These are phyloP conservation scores for Suhomyces tanzawaensis DNA, from an alignment of 805 yeast species.

Conservation along the genomic window DNA sequence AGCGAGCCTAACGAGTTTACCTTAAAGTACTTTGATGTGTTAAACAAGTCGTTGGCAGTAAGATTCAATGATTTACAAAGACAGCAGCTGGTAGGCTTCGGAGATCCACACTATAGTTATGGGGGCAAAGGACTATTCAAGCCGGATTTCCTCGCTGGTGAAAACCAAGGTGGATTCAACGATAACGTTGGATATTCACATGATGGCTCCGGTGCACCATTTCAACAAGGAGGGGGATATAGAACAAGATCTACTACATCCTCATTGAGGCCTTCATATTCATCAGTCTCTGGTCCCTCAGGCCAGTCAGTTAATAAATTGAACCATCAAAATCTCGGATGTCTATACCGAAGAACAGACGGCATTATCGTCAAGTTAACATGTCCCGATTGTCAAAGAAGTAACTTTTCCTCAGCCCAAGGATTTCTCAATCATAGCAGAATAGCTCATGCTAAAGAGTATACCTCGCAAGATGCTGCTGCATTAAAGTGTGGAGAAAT, in stretches of 20 bases:
- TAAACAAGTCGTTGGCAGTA: slow-evolving; percentile 32
- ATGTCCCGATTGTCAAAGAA: slow-evolving; percentile 65
- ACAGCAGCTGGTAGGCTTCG: slow-evolving; percentile 2
- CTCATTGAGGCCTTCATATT: slow-evolving; percentile 30
- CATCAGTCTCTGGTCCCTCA: slow-evolving; percentile 1
- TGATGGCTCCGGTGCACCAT: slow-evolving; percentile 4
- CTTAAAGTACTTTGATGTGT: slow-evolving; percentile 37
- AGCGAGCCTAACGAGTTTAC: slow-evolving; percentile 47
- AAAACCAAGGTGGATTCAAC: slow-evolving; percentile 1
- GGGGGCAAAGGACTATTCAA: slow-evolving; percentile 8
- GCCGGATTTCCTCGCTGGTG: slow-evolving; percentile 7
- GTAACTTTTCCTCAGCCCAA: slow-evolving; percentile 75
- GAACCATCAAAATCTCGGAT: slow-evolving; percentile 32
- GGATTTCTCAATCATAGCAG: slow-evolving; percentile 78
- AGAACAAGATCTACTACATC: slow-evolving; percentile 52
- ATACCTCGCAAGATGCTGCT: slow-evolving; percentile 70
- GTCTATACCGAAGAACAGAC: slow-evolving; percentile 66
- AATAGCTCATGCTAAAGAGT: slow-evolving; percentile 69
- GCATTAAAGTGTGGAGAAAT: slow-evolving; percentile 64
- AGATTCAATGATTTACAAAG: slow-evolving; percentile 29
- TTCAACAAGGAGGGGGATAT: slow-evolving; percentile 19
- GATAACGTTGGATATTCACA: not conserved
- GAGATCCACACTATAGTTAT: slow-evolving; percentile 4
- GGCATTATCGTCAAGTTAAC: slow-evolving; percentile 66
- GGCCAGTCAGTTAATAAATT: not conserved